phyloP scores from a whole-genome alignment of 1,139 yeast genomes.

The Protomyces inundatus region DNA sequence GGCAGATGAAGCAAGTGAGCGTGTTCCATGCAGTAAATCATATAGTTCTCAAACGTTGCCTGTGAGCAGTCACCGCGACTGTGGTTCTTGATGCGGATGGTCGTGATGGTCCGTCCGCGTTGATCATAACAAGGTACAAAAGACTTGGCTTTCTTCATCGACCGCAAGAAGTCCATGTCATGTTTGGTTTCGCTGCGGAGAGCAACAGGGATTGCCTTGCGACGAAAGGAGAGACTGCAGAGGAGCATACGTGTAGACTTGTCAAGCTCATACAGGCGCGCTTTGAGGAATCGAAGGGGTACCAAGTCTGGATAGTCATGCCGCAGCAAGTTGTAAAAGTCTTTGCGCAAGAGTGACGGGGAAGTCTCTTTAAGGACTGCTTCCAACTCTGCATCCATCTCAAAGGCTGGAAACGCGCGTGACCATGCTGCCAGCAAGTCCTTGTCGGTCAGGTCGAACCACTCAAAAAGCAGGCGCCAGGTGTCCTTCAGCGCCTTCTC shows the following conservation, averaged over 20 bases:
- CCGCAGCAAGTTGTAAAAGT: slow-evolving; percentile 12
- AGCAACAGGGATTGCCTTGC: slow-evolving; percentile 9
- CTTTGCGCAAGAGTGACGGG: slow-evolving; percentile 5
- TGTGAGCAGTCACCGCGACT: slow-evolving; percentile 19
- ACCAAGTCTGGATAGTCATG: slow-evolving; percentile 19
- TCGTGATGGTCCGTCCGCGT: slow-evolving; percentile 17
- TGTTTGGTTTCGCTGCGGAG: slow-evolving; percentile 13
- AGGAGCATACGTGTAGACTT: slow-evolving; percentile 17
- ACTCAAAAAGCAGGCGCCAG: not conserved
- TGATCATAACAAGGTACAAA: slow-evolving; percentile 24
- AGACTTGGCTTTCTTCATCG: slow-evolving; percentile 16
- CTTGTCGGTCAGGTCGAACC: not conserved
- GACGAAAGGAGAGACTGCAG: slow-evolving; percentile 3
- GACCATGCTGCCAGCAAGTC: not conserved
- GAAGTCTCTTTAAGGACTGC: not conserved
- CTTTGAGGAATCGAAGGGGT: slow-evolving; percentile 21
- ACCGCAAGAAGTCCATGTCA: slow-evolving; percentile 8
- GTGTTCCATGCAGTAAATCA: slow-evolving; percentile 18
- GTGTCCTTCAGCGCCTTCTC: not conserved
- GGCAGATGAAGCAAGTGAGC: slow-evolving; percentile 19
- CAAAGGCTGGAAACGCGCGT: not conserved
- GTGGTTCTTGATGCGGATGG: slow-evolving; percentile 13
- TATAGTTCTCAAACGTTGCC: slow-evolving; percentile 15
- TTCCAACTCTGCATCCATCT: not conserved
- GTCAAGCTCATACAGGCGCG: slow-evolving; percentile 15